Percentiles rank a stretch among this genome's conserved stretches.
Evolutionary conservation across 2,329 filamentous ascomycete genomes (phyloP).

Genomic region (Beauveria sp.): DNA sequence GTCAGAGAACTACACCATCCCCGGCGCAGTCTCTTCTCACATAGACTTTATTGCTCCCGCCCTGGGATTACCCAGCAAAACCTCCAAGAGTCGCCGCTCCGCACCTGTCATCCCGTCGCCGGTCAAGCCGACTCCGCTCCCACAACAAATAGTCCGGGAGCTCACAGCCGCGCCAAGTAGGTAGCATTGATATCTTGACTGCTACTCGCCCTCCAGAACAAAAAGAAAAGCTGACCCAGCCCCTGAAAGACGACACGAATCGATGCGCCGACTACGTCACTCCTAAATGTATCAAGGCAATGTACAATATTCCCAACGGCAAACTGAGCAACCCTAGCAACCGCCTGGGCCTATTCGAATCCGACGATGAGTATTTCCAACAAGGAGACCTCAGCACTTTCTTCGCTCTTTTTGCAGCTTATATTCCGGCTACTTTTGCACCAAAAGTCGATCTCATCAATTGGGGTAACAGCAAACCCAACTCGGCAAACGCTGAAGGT

Average conservation of each 20-base stretch:
- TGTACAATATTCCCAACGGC: constrained; percentile 30
- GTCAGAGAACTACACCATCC: not conserved
- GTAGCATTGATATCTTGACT: not conserved
- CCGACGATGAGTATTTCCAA: constrained; percentile 31
- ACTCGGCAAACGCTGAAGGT: constrained; percentile 19
- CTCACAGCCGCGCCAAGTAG: not conserved
- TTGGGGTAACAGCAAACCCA: constrained; percentile 15
- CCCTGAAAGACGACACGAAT: not conserved
- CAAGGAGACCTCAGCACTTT: constrained; percentile 32
- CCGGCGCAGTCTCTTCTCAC: not conserved
- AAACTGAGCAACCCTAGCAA: constrained; percentile 22
- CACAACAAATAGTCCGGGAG: not conserved
- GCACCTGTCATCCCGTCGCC: not conserved
- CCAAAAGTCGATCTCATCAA: constrained; percentile 26
- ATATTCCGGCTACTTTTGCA: constrained; percentile 29
- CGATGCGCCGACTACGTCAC: constrained; percentile 48
- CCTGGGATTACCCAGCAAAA: not conserved
- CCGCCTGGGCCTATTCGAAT: constrained; percentile 34
- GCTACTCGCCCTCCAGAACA: no score
- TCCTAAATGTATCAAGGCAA: constrained; percentile 42
- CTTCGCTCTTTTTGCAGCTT: constrained; percentile 24
- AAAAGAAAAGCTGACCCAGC: not conserved
- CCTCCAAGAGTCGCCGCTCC: not conserved
- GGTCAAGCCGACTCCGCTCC: not conserved
- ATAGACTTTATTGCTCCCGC: not conserved